Evolutionary conservation across 1,284 basidiomycete species (phyloP), one percentile per base, ranked within the genome.

Genomic region (Rhodotorula sp.): DNA sequence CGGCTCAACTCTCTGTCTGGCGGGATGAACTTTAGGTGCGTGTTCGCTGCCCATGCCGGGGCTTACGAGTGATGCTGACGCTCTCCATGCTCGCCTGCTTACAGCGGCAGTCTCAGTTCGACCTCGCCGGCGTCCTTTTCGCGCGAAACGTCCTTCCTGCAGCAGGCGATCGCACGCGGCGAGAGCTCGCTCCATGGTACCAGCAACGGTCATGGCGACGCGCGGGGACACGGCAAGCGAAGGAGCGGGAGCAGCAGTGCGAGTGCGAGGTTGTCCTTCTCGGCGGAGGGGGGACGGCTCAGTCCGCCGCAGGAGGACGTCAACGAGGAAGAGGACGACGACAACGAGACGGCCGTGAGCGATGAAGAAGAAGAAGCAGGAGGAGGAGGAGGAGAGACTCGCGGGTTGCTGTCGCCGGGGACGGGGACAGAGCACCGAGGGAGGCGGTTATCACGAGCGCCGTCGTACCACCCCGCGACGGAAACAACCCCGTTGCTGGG

Each of bases 41-140:
- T 16, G 15, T 29, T 10, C 14, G n/a, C 54, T 29, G 16, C 7
- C 2, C 48, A 49, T 5, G 48, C 48, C 21, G 18, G 48, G 5
- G 18, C 48, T 21, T 21, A 49, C 20, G 5, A 51, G 49, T 23
- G 21, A 5, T n/a, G 21, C 51, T 52, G 23, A 62, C 70, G 16
- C 61, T 70, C 29, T 84, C 85, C 6, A 34, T 34, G 34, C 34
- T 34, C 34, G 34, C 34, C 43, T n/a, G 46, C n/a, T 3, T 23
- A 16, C 64, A 56, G 59, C 31, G 70, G 64, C 5, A 62, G 34
- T 6, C 65, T 69, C 61, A 72, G 72, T 3, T 64, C 68, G 26
- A 70, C 75, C 5, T 68, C 65, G 3, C 75, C 75, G 18, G 67
- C 73, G 18, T 69, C 66, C 2, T 75, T 60, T 63, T 61, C 63